Evolutionary conservation across 169 alveolate species (phyloP).

Genomic region (Hepatocystis sp.): DNA sequence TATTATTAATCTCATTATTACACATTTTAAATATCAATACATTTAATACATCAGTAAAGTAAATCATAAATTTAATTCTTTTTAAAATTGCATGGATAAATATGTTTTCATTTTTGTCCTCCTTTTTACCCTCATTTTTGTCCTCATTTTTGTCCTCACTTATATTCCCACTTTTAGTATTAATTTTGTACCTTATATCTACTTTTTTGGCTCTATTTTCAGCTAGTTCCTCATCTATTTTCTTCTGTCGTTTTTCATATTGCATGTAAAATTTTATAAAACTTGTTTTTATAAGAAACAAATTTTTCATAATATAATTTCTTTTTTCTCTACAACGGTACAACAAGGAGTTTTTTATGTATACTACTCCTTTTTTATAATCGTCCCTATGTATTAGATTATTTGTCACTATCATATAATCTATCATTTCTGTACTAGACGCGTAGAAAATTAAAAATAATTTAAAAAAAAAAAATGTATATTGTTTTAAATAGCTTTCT

Average conservation of each 20-base stretch:
- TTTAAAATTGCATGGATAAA: conserved; percentile 1
- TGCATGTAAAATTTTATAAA: conserved; percentile 8
- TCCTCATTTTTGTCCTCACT: not conserved
- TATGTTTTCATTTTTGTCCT: not conserved
- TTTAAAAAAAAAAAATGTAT: conserved; percentile 35
- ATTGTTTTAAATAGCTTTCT: conserved; percentile 13
- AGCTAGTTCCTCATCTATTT: not conserved
- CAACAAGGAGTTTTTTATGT: conserved; percentile 22
- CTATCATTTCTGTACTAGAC: conserved; percentile 37
- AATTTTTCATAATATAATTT: conserved; percentile 35
- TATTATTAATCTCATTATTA: not conserved
- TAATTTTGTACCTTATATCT: not conserved
- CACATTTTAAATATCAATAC: conserved; percentile 15
- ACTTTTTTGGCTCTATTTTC: not conserved
- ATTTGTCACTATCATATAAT: conserved; percentile 30
- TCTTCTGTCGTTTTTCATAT: conserved; percentile 14
- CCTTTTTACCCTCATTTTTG: not conserved
- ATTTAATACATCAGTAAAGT: conserved; percentile 15
- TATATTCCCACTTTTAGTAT: not conserved
- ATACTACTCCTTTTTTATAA: conserved; percentile 26
- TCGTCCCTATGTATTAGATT: conserved; percentile 61
- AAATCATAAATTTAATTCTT: conserved; percentile 30
- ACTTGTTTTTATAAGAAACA: conserved; percentile 40
- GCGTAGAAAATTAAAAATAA: conserved; percentile 45
- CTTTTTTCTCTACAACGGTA: conserved; percentile 34